These are phyloP conservation scores for Boletus barrowsii DNA, from an alignment of 768 basidiomycete species.

Conservation along the genomic window DNA sequence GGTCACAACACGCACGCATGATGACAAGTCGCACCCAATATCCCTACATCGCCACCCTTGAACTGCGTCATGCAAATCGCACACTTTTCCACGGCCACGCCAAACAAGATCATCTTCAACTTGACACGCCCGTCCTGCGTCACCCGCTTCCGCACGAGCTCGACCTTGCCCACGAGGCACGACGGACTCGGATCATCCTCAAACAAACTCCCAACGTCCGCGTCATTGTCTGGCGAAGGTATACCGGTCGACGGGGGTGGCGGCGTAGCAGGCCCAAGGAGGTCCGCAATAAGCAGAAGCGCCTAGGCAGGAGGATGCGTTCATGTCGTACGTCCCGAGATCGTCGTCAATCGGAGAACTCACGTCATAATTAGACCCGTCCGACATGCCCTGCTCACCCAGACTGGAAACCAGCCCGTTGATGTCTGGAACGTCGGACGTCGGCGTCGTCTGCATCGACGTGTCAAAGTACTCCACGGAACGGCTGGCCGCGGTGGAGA, in stretches of 20 bases:
- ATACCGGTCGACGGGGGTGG: slow-evolving; percentile 7
- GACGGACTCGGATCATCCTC: neutral
- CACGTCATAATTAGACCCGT: slow-evolving; percentile 66
- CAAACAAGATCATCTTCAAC: slow-evolving; percentile 64
- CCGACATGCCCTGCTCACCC: slow-evolving; percentile 40
- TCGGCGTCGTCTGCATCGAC: slow-evolving; percentile 30
- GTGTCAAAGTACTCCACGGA: slow-evolving; percentile 29
- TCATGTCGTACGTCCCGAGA: slow-evolving; percentile 19
- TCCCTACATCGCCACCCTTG: slow-evolving; percentile 53
- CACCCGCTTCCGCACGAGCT: slow-evolving; percentile 55
- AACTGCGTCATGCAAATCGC: slow-evolving; percentile 73
- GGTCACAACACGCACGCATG: slow-evolving; percentile 43
- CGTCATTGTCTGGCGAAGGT: slow-evolving; percentile 7
- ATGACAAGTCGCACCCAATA: slow-evolving; percentile 54
- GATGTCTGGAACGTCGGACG: slow-evolving; percentile 51
- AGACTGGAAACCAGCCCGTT: slow-evolving; percentile 58
- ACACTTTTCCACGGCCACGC: slow-evolving; percentile 64
- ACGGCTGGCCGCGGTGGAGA: slow-evolving; percentile 21
- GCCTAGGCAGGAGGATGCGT: slow-evolving; percentile 40
- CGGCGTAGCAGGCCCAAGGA: slow-evolving; percentile 53
- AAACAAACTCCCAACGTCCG: slow-evolving; percentile 2
- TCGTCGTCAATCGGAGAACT: slow-evolving; percentile 33
- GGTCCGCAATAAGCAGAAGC: slow-evolving; percentile 55
- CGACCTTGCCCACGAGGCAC: slow-evolving; percentile 44
- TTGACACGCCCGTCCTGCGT: slow-evolving; percentile 67